Evolutionary conservation across 2,329 filamentous ascomycete species (phyloP).

Genomic region (Phialocephala subalpina): DNA sequence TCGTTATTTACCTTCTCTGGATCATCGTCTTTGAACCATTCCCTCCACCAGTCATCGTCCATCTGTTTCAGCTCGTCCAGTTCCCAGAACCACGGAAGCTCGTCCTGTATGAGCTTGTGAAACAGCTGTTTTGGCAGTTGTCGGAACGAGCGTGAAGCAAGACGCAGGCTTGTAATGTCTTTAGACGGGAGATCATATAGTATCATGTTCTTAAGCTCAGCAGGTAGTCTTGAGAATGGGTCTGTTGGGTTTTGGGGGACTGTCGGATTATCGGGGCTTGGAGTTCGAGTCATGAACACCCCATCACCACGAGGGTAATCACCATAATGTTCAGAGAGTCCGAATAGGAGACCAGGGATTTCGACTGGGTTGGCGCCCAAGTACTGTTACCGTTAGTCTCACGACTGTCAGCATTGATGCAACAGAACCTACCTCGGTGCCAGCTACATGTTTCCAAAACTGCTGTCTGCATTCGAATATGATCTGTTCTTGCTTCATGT

Average conservation of each 20-base stretch:
- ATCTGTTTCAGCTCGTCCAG: slow-evolving; percentile 18
- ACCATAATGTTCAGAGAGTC: not conserved
- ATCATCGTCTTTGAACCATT: not conserved
- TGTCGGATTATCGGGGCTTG: not conserved
- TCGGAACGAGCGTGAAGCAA: slow-evolving; percentile 21
- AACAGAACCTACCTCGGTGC: not conserved
- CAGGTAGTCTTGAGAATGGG: slow-evolving; percentile 15
- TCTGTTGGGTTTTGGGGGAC: slow-evolving; percentile 15
- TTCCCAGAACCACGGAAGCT: slow-evolving; percentile 27
- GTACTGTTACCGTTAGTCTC: not conserved
- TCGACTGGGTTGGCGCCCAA: slow-evolving; percentile 24
- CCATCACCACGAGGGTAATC: slow-evolving; percentile 6
- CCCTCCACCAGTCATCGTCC: not conserved
- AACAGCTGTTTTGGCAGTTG: slow-evolving; percentile 18
- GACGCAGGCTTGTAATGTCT: slow-evolving; percentile 12
- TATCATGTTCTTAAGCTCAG: slow-evolving; percentile 18
- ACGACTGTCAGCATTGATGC: not conserved
- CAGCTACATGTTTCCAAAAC: not conserved
- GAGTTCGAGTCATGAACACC: not conserved
- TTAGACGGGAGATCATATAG: slow-evolving; percentile 7
- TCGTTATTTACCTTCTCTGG: not conserved
- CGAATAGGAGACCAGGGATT: slow-evolving; percentile 20
- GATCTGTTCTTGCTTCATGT: not conserved
- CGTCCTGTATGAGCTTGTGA: slow-evolving; percentile 16
- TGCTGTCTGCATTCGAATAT: not conserved